These are phyloP conservation scores for Ceratocystis ficicola DNA, from an alignment of 2,329 filamentous ascomycete species.

Conservation along the genomic window DNA sequence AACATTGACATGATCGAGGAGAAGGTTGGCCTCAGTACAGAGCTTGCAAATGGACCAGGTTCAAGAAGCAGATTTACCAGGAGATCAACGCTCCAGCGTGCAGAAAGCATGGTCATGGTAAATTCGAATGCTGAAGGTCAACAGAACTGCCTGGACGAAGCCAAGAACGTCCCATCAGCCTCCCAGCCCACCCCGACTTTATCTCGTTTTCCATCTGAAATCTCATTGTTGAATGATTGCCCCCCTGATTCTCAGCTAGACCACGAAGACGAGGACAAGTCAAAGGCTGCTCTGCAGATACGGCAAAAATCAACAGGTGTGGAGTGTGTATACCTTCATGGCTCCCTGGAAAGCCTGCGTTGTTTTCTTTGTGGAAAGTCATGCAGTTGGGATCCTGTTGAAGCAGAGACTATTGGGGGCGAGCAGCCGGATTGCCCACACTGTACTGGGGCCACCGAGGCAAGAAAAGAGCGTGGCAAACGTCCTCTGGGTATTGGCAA, in stretches of 20 bases:
- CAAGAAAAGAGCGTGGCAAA: conserved; percentile 52
- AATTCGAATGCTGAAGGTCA: conserved; percentile 2
- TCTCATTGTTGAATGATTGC: conserved; percentile 2
- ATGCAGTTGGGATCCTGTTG: conserved; percentile 48
- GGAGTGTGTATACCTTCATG: conserved; percentile 59
- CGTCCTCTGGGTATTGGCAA: conserved; percentile 55
- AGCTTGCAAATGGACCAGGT: conserved; percentile 49
- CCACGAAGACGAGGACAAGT: conserved; percentile 12
- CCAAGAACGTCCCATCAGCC: conserved; percentile 1
- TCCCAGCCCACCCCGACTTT: conserved; percentile 16
- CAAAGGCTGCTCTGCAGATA: not conserved
- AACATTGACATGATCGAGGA: conserved; percentile 65
- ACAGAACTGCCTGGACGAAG: conserved; percentile 7
- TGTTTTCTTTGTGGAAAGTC: conserved; percentile 51
- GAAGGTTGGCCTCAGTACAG: conserved; percentile 54
- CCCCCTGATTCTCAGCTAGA: conserved; percentile 2
- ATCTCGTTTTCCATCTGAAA: conserved; percentile 14
- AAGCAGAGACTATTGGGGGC: conserved; percentile 47
- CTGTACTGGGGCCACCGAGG: conserved; percentile 50
- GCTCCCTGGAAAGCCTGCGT: conserved; percentile 51
- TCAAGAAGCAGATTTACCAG: conserved; percentile 48
- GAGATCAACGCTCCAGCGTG: conserved; percentile 27
- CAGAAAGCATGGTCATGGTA: conserved; percentile 20
- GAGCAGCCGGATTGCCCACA: conserved; percentile 55
- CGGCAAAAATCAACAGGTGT: conserved; percentile 34